Conservation (phyloP, 306 rosid genomes). For the Cicer cuneatum region DNA sequence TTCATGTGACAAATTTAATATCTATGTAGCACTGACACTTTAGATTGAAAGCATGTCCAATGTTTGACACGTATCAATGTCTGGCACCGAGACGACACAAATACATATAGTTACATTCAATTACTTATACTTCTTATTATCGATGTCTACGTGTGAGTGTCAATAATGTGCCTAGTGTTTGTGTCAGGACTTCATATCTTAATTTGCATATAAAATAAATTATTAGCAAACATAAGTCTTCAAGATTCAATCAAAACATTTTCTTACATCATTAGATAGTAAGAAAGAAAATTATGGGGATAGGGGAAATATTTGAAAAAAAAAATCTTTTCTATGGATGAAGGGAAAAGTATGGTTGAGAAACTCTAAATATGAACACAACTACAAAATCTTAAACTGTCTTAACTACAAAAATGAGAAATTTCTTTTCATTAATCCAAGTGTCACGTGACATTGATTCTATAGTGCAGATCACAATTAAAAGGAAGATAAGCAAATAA, state of each 20-base stretch:
- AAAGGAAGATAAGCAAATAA: slow-evolving; percentile 4
- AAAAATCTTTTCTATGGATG: neutral
- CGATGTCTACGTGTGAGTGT: too few relatives aligned
- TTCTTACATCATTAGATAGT: neutral
- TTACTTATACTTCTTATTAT: too few relatives aligned
- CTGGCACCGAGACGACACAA: too few relatives aligned
- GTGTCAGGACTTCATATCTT: neutral
- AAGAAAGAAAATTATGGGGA: too few relatives aligned
- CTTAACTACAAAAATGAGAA: neutral
- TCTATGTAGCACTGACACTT: too few relatives aligned
- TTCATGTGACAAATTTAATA: slow-evolving; percentile 8
- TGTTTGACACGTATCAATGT: too few relatives aligned
- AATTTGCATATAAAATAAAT: slow-evolving; percentile 5
- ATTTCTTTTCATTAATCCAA: neutral
- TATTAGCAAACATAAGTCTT: slow-evolving; percentile 8
- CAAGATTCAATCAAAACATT: neutral
- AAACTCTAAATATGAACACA: neutral
- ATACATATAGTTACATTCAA: too few relatives aligned
- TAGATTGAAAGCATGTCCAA: too few relatives aligned
- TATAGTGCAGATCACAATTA: slow-evolving; percentile 7
- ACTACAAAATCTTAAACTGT: too few relatives aligned
- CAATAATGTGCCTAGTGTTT: too few relatives aligned
- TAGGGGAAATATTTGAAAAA: too few relatives aligned
- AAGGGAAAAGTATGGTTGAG: slow-evolving; percentile 6
- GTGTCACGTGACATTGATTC: neutral